Base-by-base conservation (phyloP, 371 early-diverging fungal species). In the Mortierella sp. region DNA sequence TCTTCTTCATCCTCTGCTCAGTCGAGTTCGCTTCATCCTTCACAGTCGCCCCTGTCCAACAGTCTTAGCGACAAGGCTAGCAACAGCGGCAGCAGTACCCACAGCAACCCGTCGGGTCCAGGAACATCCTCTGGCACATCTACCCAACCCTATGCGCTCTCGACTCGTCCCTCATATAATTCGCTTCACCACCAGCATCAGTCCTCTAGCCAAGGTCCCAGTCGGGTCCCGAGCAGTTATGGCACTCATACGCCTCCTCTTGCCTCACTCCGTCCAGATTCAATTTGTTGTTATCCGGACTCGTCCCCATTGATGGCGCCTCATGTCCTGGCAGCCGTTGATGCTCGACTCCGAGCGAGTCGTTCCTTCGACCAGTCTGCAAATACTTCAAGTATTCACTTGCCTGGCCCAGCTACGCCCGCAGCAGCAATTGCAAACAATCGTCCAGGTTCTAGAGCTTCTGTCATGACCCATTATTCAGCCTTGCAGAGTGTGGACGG, bases 281-380 rank as follows among this genome's bases (percentile, higher is more conserved):
- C 72, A 4, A 53, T 59, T 14, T 58, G 58, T 15, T 62, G 52
- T 18, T 72, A 57, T 23, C 72, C 72, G 1, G 67, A 66, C 25
- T 62, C 51, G 7, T 72, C 72, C 16, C 72, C 72, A 11, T n/a
- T 72, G n/a, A 62, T 72, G 67, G 72, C 72, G 4, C 72, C 72
- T 25, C 51, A 47, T 29, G 67, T 72, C 15, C 60, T 72, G 1
- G 72, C 72, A 37, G 72, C 72, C 1, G 67, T 62, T 14, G 72
- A 72, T 50, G 72, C 72, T 12, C 43, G 72, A 47, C 47, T 72
- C 46, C 25, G 43, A 51, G 66, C 29, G 14, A 57, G 57, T 16
- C 37, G 37, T 3, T 37, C 37, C 37, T 37, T 37, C 9, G 37
- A 37, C 37, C 37, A 9, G 9, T 37, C 37, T 37, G 37, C 37